These are phyloP conservation scores for Capsicum rhomboideum DNA, from an alignment of 257 asterid genomes.

Conservation along the genomic window DNA sequence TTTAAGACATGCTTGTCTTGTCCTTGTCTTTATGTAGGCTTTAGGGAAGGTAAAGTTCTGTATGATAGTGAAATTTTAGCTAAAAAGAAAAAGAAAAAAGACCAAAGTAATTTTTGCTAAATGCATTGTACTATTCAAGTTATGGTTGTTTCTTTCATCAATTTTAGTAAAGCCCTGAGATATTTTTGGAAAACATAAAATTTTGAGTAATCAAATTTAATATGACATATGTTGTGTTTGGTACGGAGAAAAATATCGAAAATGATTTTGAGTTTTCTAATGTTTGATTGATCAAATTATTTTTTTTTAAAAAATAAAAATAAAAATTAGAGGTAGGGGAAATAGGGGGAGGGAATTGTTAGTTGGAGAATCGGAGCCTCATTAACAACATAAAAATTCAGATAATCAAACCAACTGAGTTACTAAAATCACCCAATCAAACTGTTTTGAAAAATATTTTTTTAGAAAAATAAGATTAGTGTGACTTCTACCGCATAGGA, in stretches of 20 bases:
- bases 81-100: background rate
- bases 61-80: background rate
- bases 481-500: background rate
- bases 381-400: too few relatives aligned
- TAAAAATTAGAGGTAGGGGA: too few relatives aligned
- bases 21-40: background rate
- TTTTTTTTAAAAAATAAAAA: too few relatives aligned
- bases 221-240: background rate
- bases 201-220: background rate
- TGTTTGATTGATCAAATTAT: background rate
- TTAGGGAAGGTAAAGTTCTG: slow-evolving; percentile 1
- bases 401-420: too few relatives aligned
- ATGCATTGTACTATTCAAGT: background rate
- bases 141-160: background rate
- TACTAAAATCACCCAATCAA: too few relatives aligned
- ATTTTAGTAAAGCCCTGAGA: background rate
- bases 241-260: background rate
- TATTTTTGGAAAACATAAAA: background rate
- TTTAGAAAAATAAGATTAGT: background rate
- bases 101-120: background rate
- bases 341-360: too few relatives aligned
- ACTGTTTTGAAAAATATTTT: too few relatives aligned
- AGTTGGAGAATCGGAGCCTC: too few relatives aligned
- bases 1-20: slow-evolving; percentile 23
- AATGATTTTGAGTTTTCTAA: background rate